Evolutionary conservation across 352 stramenopile species (phyloP), one percentile per base, ranked within the genome.

Genomic region (Saprolegnia parasitica): DNA sequence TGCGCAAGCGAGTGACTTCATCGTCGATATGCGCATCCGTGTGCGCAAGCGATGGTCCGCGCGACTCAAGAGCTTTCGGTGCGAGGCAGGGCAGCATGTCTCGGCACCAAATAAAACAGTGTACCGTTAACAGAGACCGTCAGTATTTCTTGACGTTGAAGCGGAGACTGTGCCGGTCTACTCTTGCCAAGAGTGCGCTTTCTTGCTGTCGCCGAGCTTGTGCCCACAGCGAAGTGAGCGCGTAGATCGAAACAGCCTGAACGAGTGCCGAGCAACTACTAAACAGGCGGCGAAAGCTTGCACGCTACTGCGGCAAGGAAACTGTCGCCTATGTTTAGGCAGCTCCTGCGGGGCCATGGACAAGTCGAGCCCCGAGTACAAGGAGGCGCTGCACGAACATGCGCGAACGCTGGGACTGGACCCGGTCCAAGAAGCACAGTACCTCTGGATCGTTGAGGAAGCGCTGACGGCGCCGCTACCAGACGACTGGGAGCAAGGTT

Each of bases 361-460:
- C 54, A 70, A 70, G 37, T 39, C n/a, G 21, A 80, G 73, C 67
- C 70, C 79, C 58, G 81, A 88, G 73, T 88, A 86, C 71, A 79
- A 83, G 71, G 79, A 81, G 13, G 81, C 81, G 21, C 66, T 88
- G 32, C 74, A 74, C 46, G 81, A 88, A 60, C 79, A 88, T 73
- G 81, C 79, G n/a, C 74, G 73, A 71, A 84, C 73, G 64, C 74
- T 88, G 9, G 77, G 79, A n/a, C 77, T 88, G n/a, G 78, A 88
- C 70, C 79, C 77, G 1, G 77, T 81, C 24, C 56, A 49, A 21
- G 78, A 88, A 56, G 56, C 65, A n/a, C 76, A 79, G 20, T 63
- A 86, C 56, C 52, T 88, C n/a, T 58, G 71, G 55, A 71, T 85
- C 52, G 81, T 84, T 0, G 74, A 88, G 47, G 80, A 88, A 71